Evolutionary conservation across 768 basidiomycete species (phyloP), one percentile per base, ranked within the genome.

Genomic region (Boletus rex-veris): DNA sequence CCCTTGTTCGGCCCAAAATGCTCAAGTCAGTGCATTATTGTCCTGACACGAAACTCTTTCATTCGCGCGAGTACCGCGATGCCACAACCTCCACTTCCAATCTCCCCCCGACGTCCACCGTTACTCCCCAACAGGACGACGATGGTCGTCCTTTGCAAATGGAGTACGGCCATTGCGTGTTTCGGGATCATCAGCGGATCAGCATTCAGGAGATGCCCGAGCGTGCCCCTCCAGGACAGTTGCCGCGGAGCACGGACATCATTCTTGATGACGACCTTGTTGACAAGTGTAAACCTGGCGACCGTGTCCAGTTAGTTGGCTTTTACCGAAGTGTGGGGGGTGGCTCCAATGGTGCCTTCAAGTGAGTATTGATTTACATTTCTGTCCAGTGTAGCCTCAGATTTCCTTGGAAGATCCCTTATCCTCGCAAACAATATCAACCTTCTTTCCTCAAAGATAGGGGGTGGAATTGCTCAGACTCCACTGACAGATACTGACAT

Each of bases 201-300:
- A 93, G 86, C 70, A 98, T 99, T 58, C 97, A 99, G 74, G 97
- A 99, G 68, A 98, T 99, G 96, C 97, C 97, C 3, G 97, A 99
- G 73, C 85, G 97, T 21, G 95, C 97, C 14, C 97, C 97, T 24
- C 90, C 97, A 41, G 97, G 97, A 28, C 96, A 98, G 71, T 78
- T 99, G 28, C 97, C 97, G 42, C 81, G 97, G 45, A 95, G 94
- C 64, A 94, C 93, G 35, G 97, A 99, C 70, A 88, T 98, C 48
- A 90, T 98, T 42, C 73, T 98, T 58, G 96, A 97, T 61, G 95
- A 97, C 58, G 97, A 99, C 70, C 76, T 98, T 46, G 97, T 99
- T 31, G 97, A 99, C 73, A 87, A 84, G 65, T 97, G 93, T 70
- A 99, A 99, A 72, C 96, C 97, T 7, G 97, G 97, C 38, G 97